A percentile compares a stretch with the other conserved stretches of the same genome.
These are phyloP conservation scores for Neurospora hispaniola DNA, from an alignment of 495 filamentous ascomycete species.

Conservation along the genomic window DNA sequence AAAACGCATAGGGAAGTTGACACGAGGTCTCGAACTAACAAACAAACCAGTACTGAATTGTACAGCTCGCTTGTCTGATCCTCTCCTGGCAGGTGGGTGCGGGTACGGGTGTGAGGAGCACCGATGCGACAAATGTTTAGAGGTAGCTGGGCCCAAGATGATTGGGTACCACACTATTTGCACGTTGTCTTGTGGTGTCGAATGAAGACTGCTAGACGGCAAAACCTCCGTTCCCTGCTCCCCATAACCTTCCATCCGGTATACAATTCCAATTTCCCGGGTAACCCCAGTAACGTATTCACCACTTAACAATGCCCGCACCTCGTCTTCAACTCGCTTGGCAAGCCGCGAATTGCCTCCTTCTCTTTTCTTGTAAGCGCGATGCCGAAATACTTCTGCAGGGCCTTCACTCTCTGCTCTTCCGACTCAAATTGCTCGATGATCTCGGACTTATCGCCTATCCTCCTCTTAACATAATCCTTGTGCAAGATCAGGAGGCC, in stretches of 20 bases:
- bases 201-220: background rate
- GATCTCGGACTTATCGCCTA: conserved; percentile 37
- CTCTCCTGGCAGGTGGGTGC: background rate
- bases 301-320: conserved; percentile 3
- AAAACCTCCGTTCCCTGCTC: background rate
- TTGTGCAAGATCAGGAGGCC: conserved; percentile 43
- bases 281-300: background rate
- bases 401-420: conserved; percentile 37
- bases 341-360: conserved; percentile 42
- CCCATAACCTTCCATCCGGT: background rate
- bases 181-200: background rate
- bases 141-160: background rate
- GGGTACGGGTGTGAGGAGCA: background rate
- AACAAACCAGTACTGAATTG: no score
- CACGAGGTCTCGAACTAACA: no score
- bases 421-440: conserved; percentile 40
- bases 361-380: conserved; percentile 38
- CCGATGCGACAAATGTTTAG: background rate
- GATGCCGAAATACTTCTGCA: conserved; percentile 48
- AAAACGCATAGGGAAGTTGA: no score
- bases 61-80: background rate
- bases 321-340: conserved; percentile 30
- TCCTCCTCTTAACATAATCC: conserved; percentile 47
- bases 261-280: background rate
- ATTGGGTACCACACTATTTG: background rate